Conservation (phyloP, 139 green algal species). For the Closterium sp. region DNA sequence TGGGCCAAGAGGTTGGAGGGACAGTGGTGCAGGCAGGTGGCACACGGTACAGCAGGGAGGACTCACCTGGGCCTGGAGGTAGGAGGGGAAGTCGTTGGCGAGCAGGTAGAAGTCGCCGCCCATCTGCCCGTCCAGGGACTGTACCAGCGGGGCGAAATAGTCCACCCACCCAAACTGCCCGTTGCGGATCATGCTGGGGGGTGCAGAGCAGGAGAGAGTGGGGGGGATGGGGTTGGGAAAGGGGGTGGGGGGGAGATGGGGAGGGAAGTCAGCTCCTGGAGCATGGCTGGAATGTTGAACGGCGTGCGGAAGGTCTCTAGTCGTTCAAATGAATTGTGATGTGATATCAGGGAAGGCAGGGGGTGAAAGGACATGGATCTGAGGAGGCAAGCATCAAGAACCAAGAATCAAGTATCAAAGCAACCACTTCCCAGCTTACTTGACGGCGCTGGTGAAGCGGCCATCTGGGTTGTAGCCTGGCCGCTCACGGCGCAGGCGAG, state of each 20-base stretch:
- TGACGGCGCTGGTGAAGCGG: constrained; percentile 59
- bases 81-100: constrained; percentile 91
- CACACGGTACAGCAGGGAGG: not conserved
- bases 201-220: not conserved
- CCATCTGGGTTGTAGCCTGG: constrained; percentile 56
- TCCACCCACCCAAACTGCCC: constrained; percentile 91
- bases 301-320: no score
- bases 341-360: no score
- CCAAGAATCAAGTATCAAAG: no score
- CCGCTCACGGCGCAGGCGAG: constrained; percentile 74
- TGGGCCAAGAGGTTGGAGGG: not conserved
- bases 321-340: no score
- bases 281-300: no score
- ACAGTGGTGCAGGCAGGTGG: not conserved
- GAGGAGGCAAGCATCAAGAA: no score
- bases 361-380: no score
- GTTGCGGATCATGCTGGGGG: constrained; percentile 58
- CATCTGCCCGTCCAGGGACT: constrained; percentile 64
- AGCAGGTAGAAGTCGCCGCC: constrained; percentile 91
- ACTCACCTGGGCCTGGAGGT: constrained; percentile 79
- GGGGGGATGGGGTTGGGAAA: no score
- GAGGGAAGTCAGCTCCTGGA: constrained; percentile 51
- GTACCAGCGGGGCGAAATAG: constrained; percentile 86
- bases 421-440: no score
- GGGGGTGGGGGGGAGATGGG: no score